Percentiles rank a stretch among this genome's conserved stretches.
phyloP scores from a whole-genome alignment of 441 rosid species.

The Arabidopsis lyrata region DNA sequence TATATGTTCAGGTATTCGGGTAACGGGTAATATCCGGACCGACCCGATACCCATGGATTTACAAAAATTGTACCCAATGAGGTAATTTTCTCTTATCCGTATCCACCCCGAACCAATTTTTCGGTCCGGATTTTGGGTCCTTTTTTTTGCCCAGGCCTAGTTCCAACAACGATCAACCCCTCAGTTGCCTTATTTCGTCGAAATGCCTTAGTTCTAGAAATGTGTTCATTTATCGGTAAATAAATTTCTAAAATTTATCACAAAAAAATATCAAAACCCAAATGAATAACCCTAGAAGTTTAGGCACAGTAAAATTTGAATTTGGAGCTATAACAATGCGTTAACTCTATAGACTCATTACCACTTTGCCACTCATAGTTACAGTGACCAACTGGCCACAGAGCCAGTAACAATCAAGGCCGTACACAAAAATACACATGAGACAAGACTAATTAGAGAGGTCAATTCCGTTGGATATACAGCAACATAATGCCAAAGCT shows the following conservation, averaged over 20 bases:
- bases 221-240: neutral
- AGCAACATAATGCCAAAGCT: constrained; percentile 19
- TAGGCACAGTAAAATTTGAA: neutral
- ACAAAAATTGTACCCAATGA: no score
- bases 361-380: neutral
- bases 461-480: neutral
- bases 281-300: neutral
- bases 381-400: neutral
- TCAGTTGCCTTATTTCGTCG: neutral
- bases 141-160: no score
- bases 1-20: no score
- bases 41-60: no score
- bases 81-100: no score
- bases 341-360: neutral
- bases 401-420: neutral
- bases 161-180: neutral
- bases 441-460: constrained; percentile 20
- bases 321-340: neutral
- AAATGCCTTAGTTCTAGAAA: neutral
- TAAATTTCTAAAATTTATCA: neutral
- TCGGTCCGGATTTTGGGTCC: no score
- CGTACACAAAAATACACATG: constrained; percentile 18
- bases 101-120: no score
- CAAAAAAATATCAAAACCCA: neutral
- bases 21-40: no score